Evolutionary conservation across 345 rosid species (phyloP), one percentile per base, ranked within the genome.

Genomic region (Geranium brycei): DNA sequence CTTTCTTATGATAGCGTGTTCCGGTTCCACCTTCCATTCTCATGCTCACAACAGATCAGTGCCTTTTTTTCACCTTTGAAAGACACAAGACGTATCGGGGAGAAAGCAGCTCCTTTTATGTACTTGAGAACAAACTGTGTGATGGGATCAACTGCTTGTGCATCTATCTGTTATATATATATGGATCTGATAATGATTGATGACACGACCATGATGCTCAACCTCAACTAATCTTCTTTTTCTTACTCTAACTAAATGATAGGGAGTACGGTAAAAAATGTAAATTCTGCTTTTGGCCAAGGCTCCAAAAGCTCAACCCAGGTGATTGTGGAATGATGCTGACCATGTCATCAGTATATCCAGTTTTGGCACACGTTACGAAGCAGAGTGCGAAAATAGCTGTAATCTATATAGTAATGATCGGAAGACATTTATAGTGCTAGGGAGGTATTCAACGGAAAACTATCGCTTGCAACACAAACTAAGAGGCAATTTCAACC

Each of bases 1-100:
- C 84, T 70, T 79, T 79, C 75, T 78, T 83, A 73, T 77, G 76
- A 32, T 70, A 77, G 5, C 56, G 6, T 53, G 30, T 64, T 15
- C 63, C 81, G 16, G 65, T 62, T 12, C 57, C 76, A 64, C 69
- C 65, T 53, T 38, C 72, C 18, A 19, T 67, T 68, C 68, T 69
- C 78, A 53, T 70, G 59, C 67, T 70, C 79, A 65, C 72, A 47
- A 62, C 35, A 17, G 31, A 12, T 40, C 19, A 62, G 41, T 35
- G 55, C 28, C 56, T 62, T 47, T 40, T 15, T 62, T 2, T 17
- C 28, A n/a, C 12, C 40, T 61, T 35, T 35, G 11, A 51, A 51
- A 17, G 64, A n/a, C 11, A 61, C 35, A 32, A 58, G 14, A 17
- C 17, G 2, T 31, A 10, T n/a, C 17, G 18, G 31, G 23, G 23